These are phyloP conservation scores for Curvularia sp. DNA, from an alignment of 2,329 filamentous ascomycete species.

Conservation along the genomic window DNA sequence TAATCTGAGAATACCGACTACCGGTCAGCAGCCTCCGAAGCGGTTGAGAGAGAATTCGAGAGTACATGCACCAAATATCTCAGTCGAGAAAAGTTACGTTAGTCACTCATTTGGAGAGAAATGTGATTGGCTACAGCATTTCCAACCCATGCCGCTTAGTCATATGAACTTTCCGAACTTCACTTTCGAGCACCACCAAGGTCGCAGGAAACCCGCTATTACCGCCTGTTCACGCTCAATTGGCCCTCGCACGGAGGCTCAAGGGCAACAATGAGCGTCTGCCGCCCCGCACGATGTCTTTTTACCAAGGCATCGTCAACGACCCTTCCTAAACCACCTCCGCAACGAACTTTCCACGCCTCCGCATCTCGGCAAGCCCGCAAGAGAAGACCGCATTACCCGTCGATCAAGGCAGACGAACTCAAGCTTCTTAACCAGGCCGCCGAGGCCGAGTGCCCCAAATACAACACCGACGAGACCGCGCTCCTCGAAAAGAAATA, in stretches of 20 bases:
- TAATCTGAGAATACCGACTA: slow-evolving; percentile 21
- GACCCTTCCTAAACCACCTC: slow-evolving; percentile 39
- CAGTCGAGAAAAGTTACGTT: slow-evolving; percentile 33
- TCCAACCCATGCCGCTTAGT: slow-evolving; percentile 26
- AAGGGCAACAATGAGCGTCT: slow-evolving; percentile 51
- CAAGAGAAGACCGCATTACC: slow-evolving; percentile 50
- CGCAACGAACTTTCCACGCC: slow-evolving; percentile 53
- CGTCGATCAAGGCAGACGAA: slow-evolving; percentile 55
- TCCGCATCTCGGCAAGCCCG: slow-evolving; percentile 47
- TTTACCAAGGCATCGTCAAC: slow-evolving; percentile 42
- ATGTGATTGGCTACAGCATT: slow-evolving; percentile 36
- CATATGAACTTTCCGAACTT: slow-evolving; percentile 33
- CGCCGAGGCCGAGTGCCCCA: slow-evolving; percentile 56
- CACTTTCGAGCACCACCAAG: slow-evolving; percentile 23
- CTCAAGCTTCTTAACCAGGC: slow-evolving; percentile 44
- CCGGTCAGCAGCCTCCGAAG: slow-evolving; percentile 34
- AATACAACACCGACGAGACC: slow-evolving; percentile 64
- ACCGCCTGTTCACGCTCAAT: slow-evolving; percentile 26
- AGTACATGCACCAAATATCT: slow-evolving; percentile 29
- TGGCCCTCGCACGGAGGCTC: slow-evolving; percentile 25
- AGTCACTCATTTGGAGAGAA: slow-evolving; percentile 32
- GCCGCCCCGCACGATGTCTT: slow-evolving; percentile 52
- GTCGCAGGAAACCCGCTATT: slow-evolving; percentile 18
- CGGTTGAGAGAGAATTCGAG: slow-evolving; percentile 32
- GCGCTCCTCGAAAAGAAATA: slow-evolving; percentile 68